A percentile compares a stretch with the other conserved stretches of the same genome.
Conservation (phyloP, 805 yeast species). For the Kazachstania taianensis region DNA sequence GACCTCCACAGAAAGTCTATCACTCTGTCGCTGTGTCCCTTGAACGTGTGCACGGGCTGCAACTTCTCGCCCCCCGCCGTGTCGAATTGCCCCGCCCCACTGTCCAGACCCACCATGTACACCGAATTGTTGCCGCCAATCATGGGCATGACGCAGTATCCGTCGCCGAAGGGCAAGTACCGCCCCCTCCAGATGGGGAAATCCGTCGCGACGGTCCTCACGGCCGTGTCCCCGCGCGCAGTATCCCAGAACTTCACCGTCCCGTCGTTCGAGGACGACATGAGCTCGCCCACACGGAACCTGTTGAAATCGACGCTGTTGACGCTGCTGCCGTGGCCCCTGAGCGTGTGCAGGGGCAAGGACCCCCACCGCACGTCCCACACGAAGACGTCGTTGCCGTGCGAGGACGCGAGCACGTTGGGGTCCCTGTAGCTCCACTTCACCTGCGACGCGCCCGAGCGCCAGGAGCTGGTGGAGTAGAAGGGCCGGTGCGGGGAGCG, state of each 20-base stretch:
- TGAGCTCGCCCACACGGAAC: conserved; percentile 45
- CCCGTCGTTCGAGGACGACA: conserved; percentile 80
- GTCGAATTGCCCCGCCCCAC: conserved; percentile 7
- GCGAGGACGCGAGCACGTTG: conserved; percentile 73
- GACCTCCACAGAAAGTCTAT: conserved; percentile 85
- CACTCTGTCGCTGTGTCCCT: conserved; percentile 77
- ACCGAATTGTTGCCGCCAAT: conserved; percentile 64
- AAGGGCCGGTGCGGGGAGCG: conserved; percentile 68
- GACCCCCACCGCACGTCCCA: conserved; percentile 90
- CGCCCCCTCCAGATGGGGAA: conserved; percentile 89
- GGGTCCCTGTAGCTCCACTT: conserved; percentile 82
- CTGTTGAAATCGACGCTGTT: conserved; percentile 82
- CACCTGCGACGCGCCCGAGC: conserved; percentile 89
- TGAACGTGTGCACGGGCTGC: conserved; percentile 49
- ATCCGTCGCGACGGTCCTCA: conserved; percentile 52
- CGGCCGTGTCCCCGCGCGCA: conserved; percentile 36
- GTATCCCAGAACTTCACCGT: conserved; percentile 79
- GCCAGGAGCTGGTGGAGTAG: conserved; percentile 82
- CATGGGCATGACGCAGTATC: conserved; percentile 84
- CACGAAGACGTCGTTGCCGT: conserved; percentile 65
- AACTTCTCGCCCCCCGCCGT: conserved; percentile 26
- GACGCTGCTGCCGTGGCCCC: conserved; percentile 77
- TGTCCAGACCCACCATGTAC: conserved; percentile 26
- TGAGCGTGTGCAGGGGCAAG: conserved; percentile 52
- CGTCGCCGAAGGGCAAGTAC: conserved; percentile 77